Evolutionary conservation across 208 protist species (phyloP), one percentile per base, ranked within the genome.

Genomic region (Crithidia thermophila): DNA sequence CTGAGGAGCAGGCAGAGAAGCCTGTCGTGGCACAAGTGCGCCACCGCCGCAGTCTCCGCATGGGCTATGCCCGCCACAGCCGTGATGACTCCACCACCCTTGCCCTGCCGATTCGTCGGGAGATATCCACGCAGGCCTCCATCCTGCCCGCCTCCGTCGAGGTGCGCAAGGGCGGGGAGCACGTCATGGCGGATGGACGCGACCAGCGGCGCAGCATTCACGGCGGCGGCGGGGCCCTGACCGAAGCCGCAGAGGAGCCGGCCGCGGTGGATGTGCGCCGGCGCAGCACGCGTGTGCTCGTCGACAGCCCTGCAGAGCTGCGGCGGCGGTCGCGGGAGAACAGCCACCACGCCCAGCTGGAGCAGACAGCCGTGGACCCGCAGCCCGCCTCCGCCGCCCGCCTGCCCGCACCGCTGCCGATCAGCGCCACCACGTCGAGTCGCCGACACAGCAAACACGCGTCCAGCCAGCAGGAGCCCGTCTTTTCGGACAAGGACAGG

Each of bases 271-370:
- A 57, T 21, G 51, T 57, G 9, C 51, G 33, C 8, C 51, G 51
- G n/a, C 51, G 51, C 18, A 57, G 51, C 51, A 57, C 21, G 16
- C 33, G 33, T 37, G 31, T 31, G n/a, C n/a, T 57, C 18, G 51
- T 14, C 18, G n/a, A 40, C 16, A 33, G 16, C 21, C 31, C 50
- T 5, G 50, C 8, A 11, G 36, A 18, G 11, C 18, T 5, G 3
- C 34, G 30, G 3, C 34, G 34, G 6, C 18, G 34, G 3, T 30
- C 52, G 11, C 36, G 34, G 18, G 34, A 30, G 34, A 23, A 36
- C 37, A 53, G 47, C 28, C 36, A 14, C 31, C 66, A 58, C 36
- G 56, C 56, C 7, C 25, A 34, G 21, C 46, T 49, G 11, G 28
- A 59, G 37, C 34, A 58, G 30, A 11, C 57, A 7, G 34, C 47